Percentiles rank a stretch among this genome's conserved stretches.
These are phyloP conservation scores for Aspergillus sp. DNA, from an alignment of 2,329 filamentous ascomycete genomes.

Conservation along the genomic window DNA sequence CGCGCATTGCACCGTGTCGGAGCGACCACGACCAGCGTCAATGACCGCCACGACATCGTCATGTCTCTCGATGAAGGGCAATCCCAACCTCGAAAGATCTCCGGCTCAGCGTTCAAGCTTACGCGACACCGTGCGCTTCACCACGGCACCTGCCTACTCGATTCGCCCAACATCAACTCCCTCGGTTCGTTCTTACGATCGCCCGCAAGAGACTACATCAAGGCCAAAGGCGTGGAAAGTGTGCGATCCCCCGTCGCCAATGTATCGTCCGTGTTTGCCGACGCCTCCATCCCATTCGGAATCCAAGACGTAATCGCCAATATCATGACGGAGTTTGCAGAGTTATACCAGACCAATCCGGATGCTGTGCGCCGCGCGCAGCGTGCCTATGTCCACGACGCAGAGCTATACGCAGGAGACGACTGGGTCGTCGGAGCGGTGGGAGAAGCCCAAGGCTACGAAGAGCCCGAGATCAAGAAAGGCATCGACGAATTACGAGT, in stretches of 20 bases:
- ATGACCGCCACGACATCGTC: slow-evolving; percentile 91
- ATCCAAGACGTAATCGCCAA: slow-evolving; percentile 52
- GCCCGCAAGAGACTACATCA: slow-evolving; percentile 75
- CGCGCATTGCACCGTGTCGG: slow-evolving; percentile 65
- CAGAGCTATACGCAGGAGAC: slow-evolving; percentile 37
- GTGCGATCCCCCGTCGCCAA: slow-evolving; percentile 84
- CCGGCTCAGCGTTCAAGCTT: slow-evolving; percentile 93
- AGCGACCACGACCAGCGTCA: slow-evolving; percentile 68
- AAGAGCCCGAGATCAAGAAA: slow-evolving; percentile 58
- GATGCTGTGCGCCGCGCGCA: slow-evolving; percentile 38
- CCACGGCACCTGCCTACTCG: slow-evolving; percentile 86
- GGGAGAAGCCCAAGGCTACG: slow-evolving; percentile 51
- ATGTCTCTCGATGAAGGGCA: slow-evolving; percentile 53
- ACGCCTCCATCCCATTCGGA: slow-evolving; percentile 51
- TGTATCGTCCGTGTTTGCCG: slow-evolving; percentile 59
- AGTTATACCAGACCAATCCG: slow-evolving; percentile 60
- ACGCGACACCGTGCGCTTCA: slow-evolving; percentile 80
- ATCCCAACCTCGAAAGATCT: slow-evolving; percentile 69
- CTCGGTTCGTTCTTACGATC: slow-evolving; percentile 74
- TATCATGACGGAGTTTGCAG: slow-evolving; percentile 66
- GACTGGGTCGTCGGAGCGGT: slow-evolving; percentile 49
- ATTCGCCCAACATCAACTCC: slow-evolving; percentile 69
- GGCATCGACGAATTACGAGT: slow-evolving; percentile 62
- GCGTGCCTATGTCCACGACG: slow-evolving; percentile 35
- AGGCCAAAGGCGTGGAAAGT: slow-evolving; percentile 84